These are phyloP conservation scores for Fomitopsis pulvina DNA, from an alignment of 768 basidiomycete genomes.

Conservation along the genomic window DNA sequence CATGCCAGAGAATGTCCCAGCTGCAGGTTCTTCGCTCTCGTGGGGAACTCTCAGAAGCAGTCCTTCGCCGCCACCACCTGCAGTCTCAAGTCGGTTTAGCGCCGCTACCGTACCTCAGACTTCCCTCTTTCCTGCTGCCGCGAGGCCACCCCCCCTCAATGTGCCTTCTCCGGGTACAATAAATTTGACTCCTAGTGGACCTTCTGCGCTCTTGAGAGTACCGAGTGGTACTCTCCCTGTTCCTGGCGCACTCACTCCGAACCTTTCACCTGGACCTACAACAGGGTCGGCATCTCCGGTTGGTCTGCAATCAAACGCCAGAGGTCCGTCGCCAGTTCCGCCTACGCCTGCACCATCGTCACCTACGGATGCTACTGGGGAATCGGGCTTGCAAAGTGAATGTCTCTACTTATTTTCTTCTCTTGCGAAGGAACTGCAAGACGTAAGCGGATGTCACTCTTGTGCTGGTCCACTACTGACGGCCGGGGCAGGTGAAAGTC, in stretches of 20 bases:
- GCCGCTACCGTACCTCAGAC: too few species aligned
- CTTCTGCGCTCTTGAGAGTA: conserved; percentile 3
- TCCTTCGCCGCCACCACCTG: too few species aligned
- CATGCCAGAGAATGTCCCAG: neutral
- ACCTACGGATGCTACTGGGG: too few species aligned
- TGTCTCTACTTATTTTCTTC: conserved; percentile 41
- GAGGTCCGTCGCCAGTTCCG: neutral
- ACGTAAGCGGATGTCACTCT: conserved; percentile 35
- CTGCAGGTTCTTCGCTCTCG: too few species aligned
- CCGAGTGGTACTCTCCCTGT: neutral
- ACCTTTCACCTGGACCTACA: neutral
- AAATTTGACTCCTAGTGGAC: neutral
- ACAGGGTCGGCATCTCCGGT: neutral
- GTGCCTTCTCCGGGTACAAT: neutral
- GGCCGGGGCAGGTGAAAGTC: neutral
- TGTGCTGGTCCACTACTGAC: neutral
- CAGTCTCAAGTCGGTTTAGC: too few species aligned
- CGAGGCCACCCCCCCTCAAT: too few species aligned
- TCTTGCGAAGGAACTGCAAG: conserved; percentile 47
- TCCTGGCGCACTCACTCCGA: neutral
- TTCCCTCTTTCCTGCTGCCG: too few species aligned
- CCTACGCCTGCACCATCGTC: conserved; percentile 7
- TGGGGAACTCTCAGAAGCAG: too few species aligned
- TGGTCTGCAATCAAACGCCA: neutral
- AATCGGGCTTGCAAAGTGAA: conserved; percentile 65